Evolutionary conservation across 1,284 basidiomycete species (phyloP), one percentile per base, ranked within the genome.

Genomic region (Pascua sp.): DNA sequence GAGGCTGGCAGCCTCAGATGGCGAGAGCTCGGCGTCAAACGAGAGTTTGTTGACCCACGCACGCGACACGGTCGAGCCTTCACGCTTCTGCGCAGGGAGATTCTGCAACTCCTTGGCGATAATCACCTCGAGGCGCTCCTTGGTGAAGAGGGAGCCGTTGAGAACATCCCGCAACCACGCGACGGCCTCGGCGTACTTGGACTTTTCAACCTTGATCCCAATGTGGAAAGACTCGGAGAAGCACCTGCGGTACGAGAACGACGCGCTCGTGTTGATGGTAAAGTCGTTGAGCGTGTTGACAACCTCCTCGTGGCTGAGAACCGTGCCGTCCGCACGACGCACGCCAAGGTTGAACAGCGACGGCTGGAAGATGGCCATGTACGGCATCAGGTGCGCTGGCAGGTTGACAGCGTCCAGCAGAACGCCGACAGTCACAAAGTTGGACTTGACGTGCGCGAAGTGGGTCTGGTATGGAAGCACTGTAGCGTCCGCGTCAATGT

Each of bases 341-440:
- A 98, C 82, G 11, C 94, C 92, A 0, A 98, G 82, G 17, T 90
- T 87, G 78, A 98, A 98, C 78, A 99, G 89, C 1, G 91, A 82
- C 32, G 85, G 83, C 38, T 91, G 82, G 72, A 96, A 94, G n/a
- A 89, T 80, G n/a, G 84, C 84, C 45, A 93, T 80, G 67, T 90
- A 85, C 85, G 89, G 88, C 65, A 88, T 84, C 40, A 95, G 83
- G 39, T 83, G 81, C 57, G 86, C 73, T 0, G 90, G 87, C 7
- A 95, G 75, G 42, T 83, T 81, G 17, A 82, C 82, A 41, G 91
- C 80, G 16, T 93, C 91, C 67, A 94, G 84, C 60, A 87, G 83
- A 8, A 88, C 89, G 61, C 88, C 84, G 42, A 98, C 78, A 17
- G 85, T 84, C 59, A 98, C 85, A 73, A 99, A 98, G 70, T 94